Percentiles rank a stretch among this genome's conserved stretches.
Conservation (phyloP, 1,139 yeast genomes). For the Geotrichum siamense region DNA sequence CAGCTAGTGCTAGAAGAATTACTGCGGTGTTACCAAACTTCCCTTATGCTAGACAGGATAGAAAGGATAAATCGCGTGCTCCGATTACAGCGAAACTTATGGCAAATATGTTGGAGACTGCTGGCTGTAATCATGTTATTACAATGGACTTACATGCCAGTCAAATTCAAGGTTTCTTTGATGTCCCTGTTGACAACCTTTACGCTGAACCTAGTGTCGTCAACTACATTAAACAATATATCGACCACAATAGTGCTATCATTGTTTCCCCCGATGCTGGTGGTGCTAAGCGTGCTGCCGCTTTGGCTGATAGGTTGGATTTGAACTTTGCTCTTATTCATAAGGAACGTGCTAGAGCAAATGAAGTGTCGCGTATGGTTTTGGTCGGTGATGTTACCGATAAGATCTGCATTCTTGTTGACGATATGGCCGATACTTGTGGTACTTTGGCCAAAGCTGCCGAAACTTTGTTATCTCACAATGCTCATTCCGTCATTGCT, state of each 20-base stretch:
- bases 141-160: slow-evolving; percentile 98
- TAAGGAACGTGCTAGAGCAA: slow-evolving; percentile 92
- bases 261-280: slow-evolving; percentile 98
- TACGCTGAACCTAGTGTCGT: slow-evolving; percentile 95
- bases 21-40: slow-evolving; percentile 94
- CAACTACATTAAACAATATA: slow-evolving; percentile 71
- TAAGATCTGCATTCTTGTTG: slow-evolving; percentile 83
- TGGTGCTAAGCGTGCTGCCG: slow-evolving; percentile 92
- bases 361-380: slow-evolving; percentile 91
- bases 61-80: slow-evolving; percentile 93
- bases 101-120: slow-evolving; percentile 92
- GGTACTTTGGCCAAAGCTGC: slow-evolving; percentile 97
- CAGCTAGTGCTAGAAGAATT: slow-evolving; percentile 90
- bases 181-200: slow-evolving; percentile 91
- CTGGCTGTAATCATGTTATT: slow-evolving; percentile 94
- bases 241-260: slow-evolving; percentile 61
- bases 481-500: slow-evolving; percentile 79
- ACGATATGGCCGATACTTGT: slow-evolving; percentile 98
- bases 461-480: slow-evolving; percentile 68
- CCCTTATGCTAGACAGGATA: slow-evolving; percentile 96
- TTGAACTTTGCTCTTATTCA: slow-evolving; percentile 93
- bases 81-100: slow-evolving; percentile 95
- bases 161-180: slow-evolving; percentile 95
- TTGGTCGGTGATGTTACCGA: slow-evolving; percentile 91
- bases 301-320: slow-evolving; percentile 86